phyloP scores from a whole-genome alignment of 805 yeast species.

The Wickerhamiella alocasiicola region DNA sequence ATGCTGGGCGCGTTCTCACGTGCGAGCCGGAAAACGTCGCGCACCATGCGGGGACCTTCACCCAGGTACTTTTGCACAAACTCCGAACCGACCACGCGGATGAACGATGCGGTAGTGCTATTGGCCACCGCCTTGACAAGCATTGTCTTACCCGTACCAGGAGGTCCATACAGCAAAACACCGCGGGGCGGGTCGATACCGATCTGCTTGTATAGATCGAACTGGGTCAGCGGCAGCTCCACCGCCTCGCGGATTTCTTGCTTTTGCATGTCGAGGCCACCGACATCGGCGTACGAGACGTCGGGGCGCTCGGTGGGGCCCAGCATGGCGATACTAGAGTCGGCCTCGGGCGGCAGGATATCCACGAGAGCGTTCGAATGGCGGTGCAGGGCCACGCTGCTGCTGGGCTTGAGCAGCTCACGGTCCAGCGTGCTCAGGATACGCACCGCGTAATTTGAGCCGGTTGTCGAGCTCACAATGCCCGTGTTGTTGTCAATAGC shows the following conservation, averaged over 20 bases:
- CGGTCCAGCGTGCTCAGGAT: constrained; percentile 89
- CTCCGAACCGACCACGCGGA: constrained; percentile 95
- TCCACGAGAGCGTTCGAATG: constrained; percentile 97
- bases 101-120: constrained; percentile 87
- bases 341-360: constrained; percentile 97
- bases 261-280: constrained; percentile 98
- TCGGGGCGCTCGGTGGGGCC: constrained; percentile 93
- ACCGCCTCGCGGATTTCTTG: constrained; percentile 99
- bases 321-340: constrained; percentile 86
- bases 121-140: constrained; percentile 98
- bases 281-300: constrained; percentile 94
- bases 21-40: constrained; percentile 95
- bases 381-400: constrained; percentile 94
- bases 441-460: constrained; percentile 92
- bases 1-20: constrained; percentile 95
- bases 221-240: constrained; percentile 89
- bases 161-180: constrained; percentile 95
- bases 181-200: constrained; percentile 99
- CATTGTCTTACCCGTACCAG: constrained; percentile 99
- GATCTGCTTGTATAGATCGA: constrained; percentile 89
- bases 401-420: constrained; percentile 84
- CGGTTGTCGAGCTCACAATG: constrained; percentile 94
- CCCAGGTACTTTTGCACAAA: constrained; percentile 97
- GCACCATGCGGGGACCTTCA: constrained; percentile 99
- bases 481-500: constrained; percentile 96